Evolutionary conservation across 495 filamentous ascomycete species (phyloP), one percentile per base, ranked within the genome.

Genomic region (Penicillium salamii): DNA sequence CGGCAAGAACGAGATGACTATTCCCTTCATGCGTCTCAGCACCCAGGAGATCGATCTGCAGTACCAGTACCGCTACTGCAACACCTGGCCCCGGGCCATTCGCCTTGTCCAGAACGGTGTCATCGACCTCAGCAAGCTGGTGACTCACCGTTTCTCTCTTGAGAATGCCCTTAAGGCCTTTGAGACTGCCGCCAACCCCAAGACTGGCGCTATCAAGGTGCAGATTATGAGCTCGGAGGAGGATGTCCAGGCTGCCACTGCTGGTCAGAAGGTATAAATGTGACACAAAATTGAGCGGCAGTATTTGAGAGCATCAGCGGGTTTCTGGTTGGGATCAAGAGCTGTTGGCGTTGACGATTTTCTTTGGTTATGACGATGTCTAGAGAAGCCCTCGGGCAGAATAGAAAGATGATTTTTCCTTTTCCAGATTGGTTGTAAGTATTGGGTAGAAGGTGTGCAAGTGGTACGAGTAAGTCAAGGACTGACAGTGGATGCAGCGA

Each of bases 31-130:
- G 90, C 78, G 89, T 54, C 76, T 89, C 24, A 91, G 86, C 60
- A 92, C 90, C 12, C 80, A 89, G 59, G 92, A 97, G 73, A 84
- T 97, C 58, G 92, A 96, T 66, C 70, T 97, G 47, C 87, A 91
- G 72, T 95, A 95, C 71, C 92, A 96, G 77, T 96, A 97, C 72
- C 82, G 92, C 45, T 96, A 96, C 74, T 79, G 77, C 72, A 97
- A 96, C 75, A 95, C 88, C 38, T 97, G 92, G 92, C 92, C 92
- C 39, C 78, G 87, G 42, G 92, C 92, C 35, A 96, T 97, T 51
- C 82, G 91, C 41, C 74, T 97, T 40, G 79, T 96, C 14, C 81
- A 87, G 73, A 88, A 85, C 59, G 88, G 88, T 9, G 78, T 96
- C 19, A 78, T 96, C 59, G 81, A 95, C 58, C 70, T 96, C 62